Base-by-base conservation (phyloP, 805 yeast genomes). In the Cephaloascus albidus region DNA sequence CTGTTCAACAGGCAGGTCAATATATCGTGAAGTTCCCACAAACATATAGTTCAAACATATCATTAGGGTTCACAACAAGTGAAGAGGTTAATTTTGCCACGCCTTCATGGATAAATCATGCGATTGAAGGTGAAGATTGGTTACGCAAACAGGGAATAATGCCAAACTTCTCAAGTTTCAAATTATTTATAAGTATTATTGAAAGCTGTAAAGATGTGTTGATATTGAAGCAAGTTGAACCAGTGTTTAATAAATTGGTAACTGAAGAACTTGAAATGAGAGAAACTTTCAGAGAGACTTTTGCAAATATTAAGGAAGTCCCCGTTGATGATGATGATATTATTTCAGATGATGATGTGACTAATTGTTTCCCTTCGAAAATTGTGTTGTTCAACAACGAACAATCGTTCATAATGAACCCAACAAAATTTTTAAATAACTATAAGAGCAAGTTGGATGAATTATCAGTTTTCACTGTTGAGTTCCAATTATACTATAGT, bases 1-100 rank as follows among this genome's bases (percentile, higher is more conserved):
- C 73, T 0, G 52, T 66, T n/a, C 89, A 82, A 51, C 63, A 62
- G 31, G 77, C 81, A 0, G 85, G 85, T 1, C 84, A 82, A 28
- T 65, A 68, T 40, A 57, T 83, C 4, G 60, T 81, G 42, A 76
- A 70, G 40, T 77, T 60, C 45, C 87, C 89, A 0, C 64, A 66
- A 40, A 50, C 74, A 1, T 81, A 74, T 50, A 61, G 80, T 1
- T 54, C 76, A 12, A 58, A 54, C 3, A 51, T 79, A 3, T 74
- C 81, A 0, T 52, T 74, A 14, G 88, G 87, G 0, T 65, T 76
- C 38, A 68, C 68, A 33, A 53, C 80, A 4, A 68, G 73, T 38
- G 85, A 82, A 53, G 64, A 69, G 28, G 74, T 72, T 3, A 68
- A 70, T 40, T 72, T 81, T 60, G 82, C 84, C 1, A 66, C 82